Evolutionary conservation across 1,139 yeast genomes (phyloP), one percentile per base, ranked within the genome.

Genomic region (Taphrina sp.): DNA sequence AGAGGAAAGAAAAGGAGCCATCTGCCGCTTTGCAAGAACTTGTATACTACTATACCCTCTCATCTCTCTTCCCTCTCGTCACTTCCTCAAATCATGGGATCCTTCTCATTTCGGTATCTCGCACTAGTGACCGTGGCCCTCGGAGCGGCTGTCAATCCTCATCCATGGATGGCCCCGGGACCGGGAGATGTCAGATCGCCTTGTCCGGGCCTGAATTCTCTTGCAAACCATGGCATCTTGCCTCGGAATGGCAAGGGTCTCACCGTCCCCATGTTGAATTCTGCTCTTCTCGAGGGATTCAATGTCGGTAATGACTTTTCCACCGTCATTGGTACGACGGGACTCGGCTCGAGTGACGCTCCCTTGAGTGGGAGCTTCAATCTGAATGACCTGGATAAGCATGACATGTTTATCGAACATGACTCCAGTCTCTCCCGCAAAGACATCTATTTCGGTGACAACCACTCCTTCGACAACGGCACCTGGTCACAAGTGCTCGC

Each of bases 141-240:
- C 20, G 36, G 52, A 8, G 52, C 52, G n/a, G 43, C 52, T 17
- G 44, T 46, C 28, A 36, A 28, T 38, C 52, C 52, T 14, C 52
- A 46, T 29, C 52, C 52, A 19, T 46, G 52, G 52, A 46, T 46
- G 16, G 43, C 52, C 2, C 43, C 52, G 14, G 44, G 44, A 12
- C 10, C 31, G 16, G 52, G 52, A 8, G 52, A 46, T 29, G 52
- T 46, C 36, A 43, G 52, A 5, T 46, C 52, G 8, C 52, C 52
- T 5, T 46, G 52, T 38, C 52, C 52, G 8, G 52, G 43, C n/a
- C 52, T 46, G 20, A 46, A 46, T 17, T 10, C 44, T 2, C 44
- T 46, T 12, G 52, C 52, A 7, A 46, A 46, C 33, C 52, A 46
- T 31, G 52, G 52, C 52, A 36, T 46, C 29, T 16, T 46, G 12